Percentiles rank a stretch among this genome's conserved stretches.
phyloP scores from a whole-genome alignment of 495 filamentous ascomycete genomes.

The Choiromyces venosus region DNA sequence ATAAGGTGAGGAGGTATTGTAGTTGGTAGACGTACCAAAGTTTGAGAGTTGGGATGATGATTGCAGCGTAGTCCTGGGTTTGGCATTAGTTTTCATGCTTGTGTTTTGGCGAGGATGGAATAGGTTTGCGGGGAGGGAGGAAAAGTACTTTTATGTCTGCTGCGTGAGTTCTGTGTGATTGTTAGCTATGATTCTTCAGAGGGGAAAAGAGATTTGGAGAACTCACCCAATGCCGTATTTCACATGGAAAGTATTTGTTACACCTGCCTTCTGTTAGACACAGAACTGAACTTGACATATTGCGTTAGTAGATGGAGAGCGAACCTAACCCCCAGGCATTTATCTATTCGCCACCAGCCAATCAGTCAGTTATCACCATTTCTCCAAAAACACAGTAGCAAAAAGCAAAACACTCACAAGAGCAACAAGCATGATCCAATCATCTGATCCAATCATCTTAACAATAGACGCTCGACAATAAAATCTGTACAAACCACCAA shows the following conservation, averaged over 20 bases:
- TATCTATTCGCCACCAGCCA: conserved; percentile 8
- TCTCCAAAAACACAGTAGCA: background rate
- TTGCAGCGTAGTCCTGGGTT: background rate
- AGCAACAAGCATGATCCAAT: conserved; percentile 34
- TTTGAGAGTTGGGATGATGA: conserved; percentile 26
- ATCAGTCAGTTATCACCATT: background rate
- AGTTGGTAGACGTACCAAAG: conserved; percentile 37
- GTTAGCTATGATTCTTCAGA: background rate
- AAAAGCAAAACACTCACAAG: conserved; percentile 11
- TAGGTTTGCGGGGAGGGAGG: background rate
- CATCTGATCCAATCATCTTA: conserved; percentile 20
- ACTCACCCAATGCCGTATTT: conserved; percentile 29
- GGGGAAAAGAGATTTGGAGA: background rate
- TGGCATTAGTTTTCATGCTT: background rate
- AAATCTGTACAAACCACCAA: conserved; percentile 9
- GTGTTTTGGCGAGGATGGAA: background rate
- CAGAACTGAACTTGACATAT: background rate
- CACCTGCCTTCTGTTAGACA: background rate
- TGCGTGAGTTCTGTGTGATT: background rate
- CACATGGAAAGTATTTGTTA: conserved; percentile 28
- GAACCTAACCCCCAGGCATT: conserved; percentile 20
- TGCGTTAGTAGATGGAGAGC: background rate
- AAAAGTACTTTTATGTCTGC: conserved; percentile 6
- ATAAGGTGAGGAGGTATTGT: conserved; percentile 26
- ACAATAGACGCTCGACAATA: conserved; percentile 27